A percentile compares a stretch with the other conserved stretches of the same genome.
Conservation (phyloP, 2,329 filamentous ascomycete genomes). For the Neocucurbitaria cava region DNA sequence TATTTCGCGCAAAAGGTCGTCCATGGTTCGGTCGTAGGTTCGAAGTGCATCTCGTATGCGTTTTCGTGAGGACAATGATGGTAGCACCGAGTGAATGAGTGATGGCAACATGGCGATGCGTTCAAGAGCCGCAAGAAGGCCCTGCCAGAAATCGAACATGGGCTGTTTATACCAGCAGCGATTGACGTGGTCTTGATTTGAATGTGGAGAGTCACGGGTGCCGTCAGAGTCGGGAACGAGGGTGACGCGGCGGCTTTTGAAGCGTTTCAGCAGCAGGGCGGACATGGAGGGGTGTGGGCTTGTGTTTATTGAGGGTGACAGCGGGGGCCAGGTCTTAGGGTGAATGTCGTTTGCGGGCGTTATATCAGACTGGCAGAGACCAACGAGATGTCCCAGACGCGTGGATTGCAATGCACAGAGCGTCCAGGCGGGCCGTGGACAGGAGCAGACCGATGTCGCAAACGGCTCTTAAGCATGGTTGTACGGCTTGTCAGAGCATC, state of each 20-base stretch:
- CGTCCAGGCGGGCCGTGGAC: slow-evolving; percentile 43
- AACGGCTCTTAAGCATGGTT: slow-evolving; percentile 48
- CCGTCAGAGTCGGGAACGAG: slow-evolving; percentile 30
- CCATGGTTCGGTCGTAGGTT: slow-evolving; percentile 55
- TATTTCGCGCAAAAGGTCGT: slow-evolving; percentile 55
- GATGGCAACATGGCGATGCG: slow-evolving; percentile 51
- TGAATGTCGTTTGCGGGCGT: slow-evolving; percentile 33
- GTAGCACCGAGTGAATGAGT: slow-evolving; percentile 47
- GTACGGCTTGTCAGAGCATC: slow-evolving; percentile 45
- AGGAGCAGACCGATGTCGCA: slow-evolving; percentile 49
- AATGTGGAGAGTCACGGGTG: slow-evolving; percentile 26
- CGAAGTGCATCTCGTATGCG: slow-evolving; percentile 48
- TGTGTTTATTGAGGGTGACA: slow-evolving; percentile 32
- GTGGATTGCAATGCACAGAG: slow-evolving; percentile 40
- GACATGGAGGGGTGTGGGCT: slow-evolving; percentile 38
- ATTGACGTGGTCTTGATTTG: slow-evolving; percentile 20
- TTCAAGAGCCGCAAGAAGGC: slow-evolving; percentile 47
- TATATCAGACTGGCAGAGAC: slow-evolving; percentile 29
- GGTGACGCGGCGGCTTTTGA: slow-evolving; percentile 47
- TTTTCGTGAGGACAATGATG: slow-evolving; percentile 42
- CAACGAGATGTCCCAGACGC: slow-evolving; percentile 21
- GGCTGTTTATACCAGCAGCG: slow-evolving; percentile 42
- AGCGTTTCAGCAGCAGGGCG: slow-evolving; percentile 41
- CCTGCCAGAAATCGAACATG: slow-evolving; percentile 51
- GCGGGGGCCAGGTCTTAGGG: slow-evolving; percentile 34